Evolutionary conservation across 2,329 filamentous ascomycete species (phyloP).

Genomic region (Aspergillus sp.): DNA sequence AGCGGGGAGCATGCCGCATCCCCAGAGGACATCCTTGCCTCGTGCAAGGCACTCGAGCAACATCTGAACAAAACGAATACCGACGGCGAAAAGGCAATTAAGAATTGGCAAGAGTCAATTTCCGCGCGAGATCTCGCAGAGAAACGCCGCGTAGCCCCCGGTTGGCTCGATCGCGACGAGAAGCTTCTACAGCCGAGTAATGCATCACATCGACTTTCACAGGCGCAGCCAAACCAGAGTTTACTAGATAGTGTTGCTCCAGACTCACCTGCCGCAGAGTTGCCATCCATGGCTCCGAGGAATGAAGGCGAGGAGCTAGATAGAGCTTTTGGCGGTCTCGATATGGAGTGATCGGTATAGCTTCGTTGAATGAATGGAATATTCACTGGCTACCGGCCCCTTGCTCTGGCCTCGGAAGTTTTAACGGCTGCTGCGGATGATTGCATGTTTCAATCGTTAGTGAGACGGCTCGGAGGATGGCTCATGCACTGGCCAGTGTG

Average conservation of each 20-base stretch:
- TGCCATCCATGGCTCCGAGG: constrained; percentile 43
- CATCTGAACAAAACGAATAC: constrained; percentile 70
- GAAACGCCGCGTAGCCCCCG: constrained; percentile 63
- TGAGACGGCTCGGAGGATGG: not conserved
- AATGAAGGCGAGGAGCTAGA: constrained; percentile 55
- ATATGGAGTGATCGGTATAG: constrained; percentile 36
- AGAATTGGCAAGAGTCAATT: constrained; percentile 67
- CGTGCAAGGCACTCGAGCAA: constrained; percentile 73
- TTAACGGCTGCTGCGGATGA: not conserved
- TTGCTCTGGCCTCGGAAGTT: not conserved
- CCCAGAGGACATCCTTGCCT: constrained; percentile 79
- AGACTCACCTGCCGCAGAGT: constrained; percentile 31
- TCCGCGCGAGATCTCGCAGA: constrained; percentile 60
- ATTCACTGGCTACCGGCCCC: too few relatives aligned
- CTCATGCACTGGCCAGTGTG: not conserved
- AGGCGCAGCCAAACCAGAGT: constrained; percentile 24
- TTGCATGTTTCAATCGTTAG: not conserved
- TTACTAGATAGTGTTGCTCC: constrained; percentile 39
- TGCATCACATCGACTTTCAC: constrained; percentile 10
- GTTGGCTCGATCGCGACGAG: constrained; percentile 63
- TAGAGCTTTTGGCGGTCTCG: constrained; percentile 52
- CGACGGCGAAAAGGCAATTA: constrained; percentile 65
- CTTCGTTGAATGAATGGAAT: not conserved
- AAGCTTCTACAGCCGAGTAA: constrained; percentile 57
- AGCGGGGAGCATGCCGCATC: constrained; percentile 78